Evolutionary conservation across 2,329 filamentous ascomycete genomes (phyloP).

Genomic region (Aspergillus melleus): DNA sequence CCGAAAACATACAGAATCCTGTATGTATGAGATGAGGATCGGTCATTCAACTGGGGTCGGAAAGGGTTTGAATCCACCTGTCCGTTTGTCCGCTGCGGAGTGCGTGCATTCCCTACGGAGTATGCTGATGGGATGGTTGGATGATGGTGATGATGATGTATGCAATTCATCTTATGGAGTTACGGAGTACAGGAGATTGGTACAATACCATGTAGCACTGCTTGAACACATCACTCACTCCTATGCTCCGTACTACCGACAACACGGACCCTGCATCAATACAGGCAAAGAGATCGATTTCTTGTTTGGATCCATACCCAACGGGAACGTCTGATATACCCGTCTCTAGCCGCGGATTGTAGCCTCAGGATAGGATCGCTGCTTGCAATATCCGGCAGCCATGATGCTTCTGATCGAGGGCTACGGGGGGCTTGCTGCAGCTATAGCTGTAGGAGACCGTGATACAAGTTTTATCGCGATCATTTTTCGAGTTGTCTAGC

Average conservation of each 20-base stretch:
- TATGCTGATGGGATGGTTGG: neutral
- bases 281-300: constrained; percentile 7
- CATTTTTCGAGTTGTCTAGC: neutral
- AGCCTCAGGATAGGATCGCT: neutral
- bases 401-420: neutral
- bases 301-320: neutral
- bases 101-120: neutral
- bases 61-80: neutral
- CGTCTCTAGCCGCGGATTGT: neutral
- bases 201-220: neutral
- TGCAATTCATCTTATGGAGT: neutral
- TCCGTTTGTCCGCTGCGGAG: neutral
- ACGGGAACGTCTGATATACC: neutral
- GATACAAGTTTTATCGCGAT: too few species aligned
- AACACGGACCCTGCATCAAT: constrained; percentile 15
- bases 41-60: too few species aligned
- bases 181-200: neutral
- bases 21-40: neutral
- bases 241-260: neutral
- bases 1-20: neutral
- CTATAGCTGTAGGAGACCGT: neutral
- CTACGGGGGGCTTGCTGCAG: neutral
- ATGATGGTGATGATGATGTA: neutral
- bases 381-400: neutral
- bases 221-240: neutral